A percentile compares a stretch with the other conserved stretches of the same genome.
These are phyloP conservation scores for Ilyonectria robusta DNA, from an alignment of 2,329 filamentous ascomycete genomes.

Conservation along the genomic window DNA sequence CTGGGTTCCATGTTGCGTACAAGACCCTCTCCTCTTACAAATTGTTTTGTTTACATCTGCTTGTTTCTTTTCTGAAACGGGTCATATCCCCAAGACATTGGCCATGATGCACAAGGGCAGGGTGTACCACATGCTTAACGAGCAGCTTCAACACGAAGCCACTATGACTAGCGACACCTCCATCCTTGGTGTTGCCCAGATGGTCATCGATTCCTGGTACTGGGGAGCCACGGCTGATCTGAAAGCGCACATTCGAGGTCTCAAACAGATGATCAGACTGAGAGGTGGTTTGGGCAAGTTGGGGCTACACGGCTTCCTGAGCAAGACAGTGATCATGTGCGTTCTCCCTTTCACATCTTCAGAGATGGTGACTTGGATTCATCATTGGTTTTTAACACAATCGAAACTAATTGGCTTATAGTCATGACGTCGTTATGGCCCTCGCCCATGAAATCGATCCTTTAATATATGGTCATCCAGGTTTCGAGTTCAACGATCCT, in stretches of 20 bases:
- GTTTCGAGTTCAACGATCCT: constrained; percentile 59
- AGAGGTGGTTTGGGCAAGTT: constrained; percentile 62
- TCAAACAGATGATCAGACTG: constrained; percentile 63
- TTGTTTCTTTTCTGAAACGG: constrained; percentile 66
- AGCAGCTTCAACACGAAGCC: constrained; percentile 57
- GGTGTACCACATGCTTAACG: constrained; percentile 62
- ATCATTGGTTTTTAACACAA: neutral
- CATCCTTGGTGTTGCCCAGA: constrained; percentile 63
- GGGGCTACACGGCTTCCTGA: constrained; percentile 62
- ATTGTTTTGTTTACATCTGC: constrained; percentile 66
- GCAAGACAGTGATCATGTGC: constrained; percentile 65
- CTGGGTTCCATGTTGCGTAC: constrained; percentile 63
- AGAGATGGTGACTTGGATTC: neutral
- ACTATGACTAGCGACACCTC: constrained; percentile 60
- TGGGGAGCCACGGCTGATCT: constrained; percentile 64
- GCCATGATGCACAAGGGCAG: constrained; percentile 60
- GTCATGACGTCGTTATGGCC: constrained; percentile 63
- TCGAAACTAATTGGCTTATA: constrained; percentile 45
- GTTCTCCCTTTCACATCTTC: constrained; percentile 34
- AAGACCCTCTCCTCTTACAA: constrained; percentile 64
- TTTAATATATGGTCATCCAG: constrained; percentile 56
- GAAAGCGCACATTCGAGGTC: constrained; percentile 61
- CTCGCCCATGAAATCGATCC: constrained; percentile 62
- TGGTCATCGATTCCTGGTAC: constrained; percentile 68
- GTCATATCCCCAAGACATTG: constrained; percentile 60